A percentile compares a stretch with the other conserved stretches of the same genome.
Conservation (phyloP, 78 protist genomes). For the Dictyostelium firmibasis region DNA sequence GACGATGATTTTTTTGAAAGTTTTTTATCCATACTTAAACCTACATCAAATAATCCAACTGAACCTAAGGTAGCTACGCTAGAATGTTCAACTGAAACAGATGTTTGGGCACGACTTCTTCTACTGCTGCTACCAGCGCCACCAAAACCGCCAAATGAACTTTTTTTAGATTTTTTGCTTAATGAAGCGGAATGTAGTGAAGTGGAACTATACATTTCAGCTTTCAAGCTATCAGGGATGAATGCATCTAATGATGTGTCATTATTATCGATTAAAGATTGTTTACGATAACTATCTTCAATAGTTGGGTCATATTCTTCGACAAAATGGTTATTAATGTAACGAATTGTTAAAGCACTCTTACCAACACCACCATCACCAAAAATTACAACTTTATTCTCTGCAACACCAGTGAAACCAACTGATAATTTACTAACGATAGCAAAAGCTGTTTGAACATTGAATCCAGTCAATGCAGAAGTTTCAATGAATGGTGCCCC, state of each 20-base stretch:
- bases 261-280: not conserved
- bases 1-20: not conserved
- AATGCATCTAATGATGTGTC: not conserved
- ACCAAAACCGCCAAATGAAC: slow-evolving; percentile 17
- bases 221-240: not conserved
- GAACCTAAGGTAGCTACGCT: not conserved
- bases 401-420: not conserved
- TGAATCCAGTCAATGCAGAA: slow-evolving; percentile 72
- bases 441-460: slow-evolving; percentile 83
- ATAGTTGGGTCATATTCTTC: slow-evolving; percentile 94
- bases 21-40: not conserved
- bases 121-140: not conserved
- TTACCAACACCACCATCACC: slow-evolving; percentile 92
- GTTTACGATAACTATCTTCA: slow-evolving; percentile 93
- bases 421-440: slow-evolving; percentile 45
- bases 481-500: slow-evolving; percentile 81
- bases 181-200: not conserved
- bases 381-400: slow-evolving; percentile 56
- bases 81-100: not conserved
- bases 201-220: not conserved
- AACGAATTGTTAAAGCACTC: slow-evolving; percentile 79
- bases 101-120: not conserved
- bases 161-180: not conserved
- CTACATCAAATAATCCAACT: not conserved
- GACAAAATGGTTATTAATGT: slow-evolving; percentile 53